Conservation (phyloP, 768 basidiomycete species). For the Tulasnella sp. region DNA sequence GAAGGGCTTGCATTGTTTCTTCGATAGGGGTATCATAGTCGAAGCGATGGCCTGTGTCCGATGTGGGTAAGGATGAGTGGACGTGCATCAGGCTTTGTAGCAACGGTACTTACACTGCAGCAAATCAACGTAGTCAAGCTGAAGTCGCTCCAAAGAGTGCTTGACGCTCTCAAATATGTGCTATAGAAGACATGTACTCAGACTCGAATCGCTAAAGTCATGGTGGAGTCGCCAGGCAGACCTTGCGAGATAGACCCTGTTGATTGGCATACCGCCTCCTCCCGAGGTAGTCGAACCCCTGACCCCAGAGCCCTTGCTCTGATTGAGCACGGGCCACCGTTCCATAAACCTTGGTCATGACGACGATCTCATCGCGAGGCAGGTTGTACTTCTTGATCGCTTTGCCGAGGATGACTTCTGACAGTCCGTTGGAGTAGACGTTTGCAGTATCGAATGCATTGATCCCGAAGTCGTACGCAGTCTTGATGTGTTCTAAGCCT, state of each 20-base stretch:
- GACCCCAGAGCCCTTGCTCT: background rate
- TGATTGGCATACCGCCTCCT: constrained; percentile 19
- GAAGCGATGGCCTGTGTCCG: constrained; percentile 28
- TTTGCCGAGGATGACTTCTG: constrained; percentile 58
- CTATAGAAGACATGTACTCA: constrained; percentile 19
- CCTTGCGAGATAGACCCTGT: constrained; percentile 17
- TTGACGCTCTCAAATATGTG: constrained; percentile 40
- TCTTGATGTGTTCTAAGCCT: constrained; percentile 10
- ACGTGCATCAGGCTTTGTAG: background rate
- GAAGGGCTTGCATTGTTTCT: constrained; percentile 40
- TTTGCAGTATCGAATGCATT: constrained; percentile 24
- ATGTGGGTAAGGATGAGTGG: background rate
- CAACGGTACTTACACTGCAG: constrained; percentile 27
- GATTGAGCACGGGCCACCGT: background rate
- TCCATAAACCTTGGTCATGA: constrained; percentile 54
- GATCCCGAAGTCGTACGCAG: constrained; percentile 20
- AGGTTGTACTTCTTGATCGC: constrained; percentile 43
- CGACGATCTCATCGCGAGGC: constrained; percentile 64
- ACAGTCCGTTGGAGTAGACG: constrained; percentile 51
- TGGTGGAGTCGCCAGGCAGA: background rate
- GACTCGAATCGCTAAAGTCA: background rate
- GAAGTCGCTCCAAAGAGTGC: constrained; percentile 30
- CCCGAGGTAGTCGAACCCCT: constrained; percentile 14
- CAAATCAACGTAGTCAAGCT: constrained; percentile 38
- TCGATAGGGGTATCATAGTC: constrained; percentile 34